Percentiles rank a stretch among this genome's conserved stretches.
Evolutionary conservation across 345 rosid species (phyloP).

Genomic region (Excoecaria cochinchinensis): DNA sequence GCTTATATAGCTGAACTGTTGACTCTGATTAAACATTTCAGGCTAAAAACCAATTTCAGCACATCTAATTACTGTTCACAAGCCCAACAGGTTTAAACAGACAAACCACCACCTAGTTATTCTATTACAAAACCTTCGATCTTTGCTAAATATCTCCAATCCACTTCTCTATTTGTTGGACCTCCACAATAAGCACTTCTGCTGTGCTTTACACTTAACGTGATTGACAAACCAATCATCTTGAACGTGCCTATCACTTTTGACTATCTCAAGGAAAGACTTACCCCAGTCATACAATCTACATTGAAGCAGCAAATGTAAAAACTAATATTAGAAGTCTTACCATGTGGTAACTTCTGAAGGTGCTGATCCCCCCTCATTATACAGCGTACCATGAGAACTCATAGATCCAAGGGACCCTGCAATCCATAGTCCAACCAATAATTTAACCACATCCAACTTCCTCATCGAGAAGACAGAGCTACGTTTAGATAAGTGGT

Average conservation of each 20-base stretch:
- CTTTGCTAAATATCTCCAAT: background rate
- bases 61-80: too few relatives aligned
- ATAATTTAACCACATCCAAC: conserved; percentile 1
- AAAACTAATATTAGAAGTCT: conserved; percentile 26
- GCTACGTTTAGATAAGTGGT: background rate
- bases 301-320: background rate
- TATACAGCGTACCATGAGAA: conserved; percentile 63
- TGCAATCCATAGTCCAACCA: conserved; percentile 30
- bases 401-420: conserved; percentile 89
- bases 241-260: background rate
- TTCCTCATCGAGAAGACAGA: background rate
- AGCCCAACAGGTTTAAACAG: too few relatives aligned
- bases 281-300: background rate
- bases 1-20: too few relatives aligned
- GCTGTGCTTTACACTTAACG: background rate
- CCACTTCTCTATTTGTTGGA: background rate
- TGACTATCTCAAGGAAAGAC: background rate
- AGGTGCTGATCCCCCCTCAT: conserved; percentile 37
- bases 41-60: too few relatives aligned
- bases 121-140: background rate
- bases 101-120: too few relatives aligned
- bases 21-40: too few relatives aligned
- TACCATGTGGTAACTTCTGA: conserved; percentile 70
- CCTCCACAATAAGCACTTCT: background rate
- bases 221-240: background rate